These are phyloP conservation scores for Colletotrichum viniferum DNA, from an alignment of 2,329 filamentous ascomycete genomes.

Conservation along the genomic window DNA sequence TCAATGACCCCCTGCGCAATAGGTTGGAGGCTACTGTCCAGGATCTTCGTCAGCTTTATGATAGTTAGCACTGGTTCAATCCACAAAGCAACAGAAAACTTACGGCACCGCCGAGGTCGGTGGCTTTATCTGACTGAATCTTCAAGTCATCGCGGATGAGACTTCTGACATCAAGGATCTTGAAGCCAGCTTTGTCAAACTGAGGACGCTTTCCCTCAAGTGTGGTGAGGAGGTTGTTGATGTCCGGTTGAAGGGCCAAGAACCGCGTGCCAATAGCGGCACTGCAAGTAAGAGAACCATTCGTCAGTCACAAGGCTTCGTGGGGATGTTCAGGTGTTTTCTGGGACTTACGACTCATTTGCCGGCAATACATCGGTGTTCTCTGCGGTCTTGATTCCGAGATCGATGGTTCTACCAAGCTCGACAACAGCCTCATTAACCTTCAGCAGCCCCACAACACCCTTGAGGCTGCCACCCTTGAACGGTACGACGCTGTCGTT, in stretches of 20 bases:
- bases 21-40: not conserved
- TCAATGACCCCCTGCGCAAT: not conserved
- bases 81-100: not conserved
- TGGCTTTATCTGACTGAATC: conserved; percentile 8
- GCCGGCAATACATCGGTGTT: not conserved
- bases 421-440: conserved; percentile 9
- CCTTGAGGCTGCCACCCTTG: not conserved
- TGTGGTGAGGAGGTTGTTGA: not conserved
- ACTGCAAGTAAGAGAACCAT: not conserved
- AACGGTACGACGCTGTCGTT: conserved; percentile 7
- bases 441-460: conserved; percentile 7
- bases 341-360: not conserved
- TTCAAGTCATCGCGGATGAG: conserved; percentile 5
- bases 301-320: not conserved
- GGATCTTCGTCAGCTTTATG: not conserved
- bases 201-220: not conserved
- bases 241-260: not conserved
- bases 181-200: conserved; percentile 18
- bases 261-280: not conserved
- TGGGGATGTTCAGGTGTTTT: not conserved
- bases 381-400: not conserved
- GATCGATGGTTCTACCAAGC: not conserved
- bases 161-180: conserved; percentile 9
- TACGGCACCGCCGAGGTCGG: not conserved
- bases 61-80: not conserved